A percentile compares a stretch with the other conserved stretches of the same genome.
Conservation (phyloP, 164 flowering plant species). For the Annona squamosa region DNA sequence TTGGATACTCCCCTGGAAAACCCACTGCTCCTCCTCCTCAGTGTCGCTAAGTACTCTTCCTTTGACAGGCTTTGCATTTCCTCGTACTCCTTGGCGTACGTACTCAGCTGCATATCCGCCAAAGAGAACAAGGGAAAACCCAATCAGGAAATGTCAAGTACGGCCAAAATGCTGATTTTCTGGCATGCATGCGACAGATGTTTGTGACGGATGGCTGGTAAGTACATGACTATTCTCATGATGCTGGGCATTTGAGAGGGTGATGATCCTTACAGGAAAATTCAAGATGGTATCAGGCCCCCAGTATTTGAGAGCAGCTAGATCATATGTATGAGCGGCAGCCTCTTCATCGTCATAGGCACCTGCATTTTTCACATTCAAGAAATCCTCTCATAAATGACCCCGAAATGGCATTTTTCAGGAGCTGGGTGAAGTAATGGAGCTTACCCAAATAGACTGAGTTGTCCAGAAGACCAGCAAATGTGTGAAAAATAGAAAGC, state of each 20-base stretch:
- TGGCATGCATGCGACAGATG: too few species aligned
- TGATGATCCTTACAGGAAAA: constrained; percentile 56
- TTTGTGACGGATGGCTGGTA: too few species aligned
- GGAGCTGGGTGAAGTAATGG: constrained; percentile 5
- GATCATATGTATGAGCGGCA: constrained; percentile 89
- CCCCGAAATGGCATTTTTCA: too few species aligned
- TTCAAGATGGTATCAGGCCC: constrained; percentile 66
- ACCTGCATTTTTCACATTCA: constrained; percentile 32
- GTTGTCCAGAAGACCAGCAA: constrained; percentile 10
- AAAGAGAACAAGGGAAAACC: neutral
- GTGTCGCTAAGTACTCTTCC: constrained; percentile 73
- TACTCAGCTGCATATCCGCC: constrained; percentile 36
- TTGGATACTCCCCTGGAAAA: constrained; percentile 94
- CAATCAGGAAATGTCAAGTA: neutral
- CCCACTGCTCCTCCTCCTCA: constrained; percentile 76
- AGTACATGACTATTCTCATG: neutral
- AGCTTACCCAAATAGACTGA: constrained; percentile 80
- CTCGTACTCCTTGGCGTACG: constrained; percentile 52
- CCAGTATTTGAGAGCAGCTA: constrained; percentile 96
- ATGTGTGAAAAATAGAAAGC: constrained; percentile 29
- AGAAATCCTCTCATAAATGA: neutral
- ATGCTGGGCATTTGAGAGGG: neutral
- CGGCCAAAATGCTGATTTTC: neutral
- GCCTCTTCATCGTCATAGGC: constrained; percentile 89
- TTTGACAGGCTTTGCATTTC: constrained; percentile 57